A percentile compares a stretch with the other conserved stretches of the same genome.
phyloP scores from a whole-genome alignment of 1,139 yeast species.

The Geotrichum restrictum region DNA sequence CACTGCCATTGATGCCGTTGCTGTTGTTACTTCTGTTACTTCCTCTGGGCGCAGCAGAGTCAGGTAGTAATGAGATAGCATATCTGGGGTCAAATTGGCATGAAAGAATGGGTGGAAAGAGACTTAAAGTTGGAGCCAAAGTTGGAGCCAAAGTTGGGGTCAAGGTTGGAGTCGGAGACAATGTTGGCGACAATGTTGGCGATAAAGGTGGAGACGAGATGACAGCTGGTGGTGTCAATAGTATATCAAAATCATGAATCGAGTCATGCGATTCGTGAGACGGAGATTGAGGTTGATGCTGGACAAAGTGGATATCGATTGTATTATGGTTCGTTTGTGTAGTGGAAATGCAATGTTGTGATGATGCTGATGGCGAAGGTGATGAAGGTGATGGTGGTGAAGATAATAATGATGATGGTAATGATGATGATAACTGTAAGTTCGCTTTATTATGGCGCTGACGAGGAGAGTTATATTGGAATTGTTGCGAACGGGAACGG shows the following conservation, averaged over 20 bases:
- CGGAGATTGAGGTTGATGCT: not conserved
- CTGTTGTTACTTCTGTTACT: too few relatives aligned
- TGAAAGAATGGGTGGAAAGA: slow-evolving; percentile 2
- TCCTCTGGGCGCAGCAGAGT: too few relatives aligned
- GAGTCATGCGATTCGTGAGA: not conserved
- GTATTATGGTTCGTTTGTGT: not conserved
- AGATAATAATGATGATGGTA: not conserved
- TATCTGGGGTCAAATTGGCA: slow-evolving; percentile 8
- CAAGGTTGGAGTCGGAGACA: not conserved
- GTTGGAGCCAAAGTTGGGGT: not conserved
- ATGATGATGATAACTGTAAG: not conserved
- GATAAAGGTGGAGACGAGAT: not conserved
- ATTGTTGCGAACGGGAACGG: not conserved
- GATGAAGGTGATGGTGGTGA: not conserved
- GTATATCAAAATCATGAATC: too few relatives aligned
- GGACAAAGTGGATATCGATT: not conserved
- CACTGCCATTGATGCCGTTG: too few relatives aligned
- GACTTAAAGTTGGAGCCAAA: not conserved
- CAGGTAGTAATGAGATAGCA: slow-evolving; percentile 11
- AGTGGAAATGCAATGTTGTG: not conserved
- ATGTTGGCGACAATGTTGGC: not conserved
- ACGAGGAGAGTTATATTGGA: not conserved
- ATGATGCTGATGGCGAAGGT: slow-evolving; percentile 1
- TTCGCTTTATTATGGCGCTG: not conserved
- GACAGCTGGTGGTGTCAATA: not conserved